Evolutionary conservation across 164 flowering plant species (phyloP).

Genomic region (Tinospora cordifolia): DNA sequence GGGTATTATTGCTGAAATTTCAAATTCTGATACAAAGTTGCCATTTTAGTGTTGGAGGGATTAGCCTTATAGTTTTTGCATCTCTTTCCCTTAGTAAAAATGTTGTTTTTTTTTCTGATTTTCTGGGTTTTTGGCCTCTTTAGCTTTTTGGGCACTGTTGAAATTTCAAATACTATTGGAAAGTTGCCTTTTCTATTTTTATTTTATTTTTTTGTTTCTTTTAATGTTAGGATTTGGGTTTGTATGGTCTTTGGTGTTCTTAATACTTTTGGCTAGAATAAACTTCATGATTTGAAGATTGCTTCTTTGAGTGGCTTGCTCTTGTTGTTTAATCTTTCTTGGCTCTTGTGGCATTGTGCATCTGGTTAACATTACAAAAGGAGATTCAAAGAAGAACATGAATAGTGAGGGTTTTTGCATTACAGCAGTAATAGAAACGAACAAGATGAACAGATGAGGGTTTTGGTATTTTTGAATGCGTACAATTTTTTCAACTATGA

Average conservation of each 20-base stretch:
- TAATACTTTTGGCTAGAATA: no score
- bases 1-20: no score
- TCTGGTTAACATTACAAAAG: no score
- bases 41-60: background rate
- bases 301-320: background rate
- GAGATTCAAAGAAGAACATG: no score
- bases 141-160: background rate
- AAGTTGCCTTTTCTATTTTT: background rate
- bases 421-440: no score
- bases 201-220: no score
- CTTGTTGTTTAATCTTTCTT: background rate
- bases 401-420: no score
- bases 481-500: no score
- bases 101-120: background rate
- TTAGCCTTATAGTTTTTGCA: background rate
- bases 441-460: no score
- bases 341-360: background rate
- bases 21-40: no score
- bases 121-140: background rate
- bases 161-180: background rate
- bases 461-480: no score
- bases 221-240: background rate
- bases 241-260: background rate
- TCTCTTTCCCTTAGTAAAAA: background rate
- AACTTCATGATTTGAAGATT: background rate